Evolutionary conservation across 805 yeast species (phyloP), one percentile per base, ranked within the genome.

Genomic region (Wickerhamiella musiphila): DNA sequence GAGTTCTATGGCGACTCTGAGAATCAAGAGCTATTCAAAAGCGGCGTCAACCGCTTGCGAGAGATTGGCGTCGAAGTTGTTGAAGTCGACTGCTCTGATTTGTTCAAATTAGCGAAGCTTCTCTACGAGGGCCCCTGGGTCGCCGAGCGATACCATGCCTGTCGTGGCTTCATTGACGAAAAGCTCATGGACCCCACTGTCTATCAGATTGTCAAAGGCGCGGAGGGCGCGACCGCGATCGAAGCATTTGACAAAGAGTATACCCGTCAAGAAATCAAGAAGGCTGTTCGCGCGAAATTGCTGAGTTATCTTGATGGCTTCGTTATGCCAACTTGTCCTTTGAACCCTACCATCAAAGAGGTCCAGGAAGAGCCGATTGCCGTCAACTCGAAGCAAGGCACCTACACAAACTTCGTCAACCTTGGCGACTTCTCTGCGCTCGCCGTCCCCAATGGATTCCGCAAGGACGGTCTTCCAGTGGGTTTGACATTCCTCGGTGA

Each of bases 41-140:
- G 59, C 17, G 81, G 93, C 2, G 63, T 84, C 14, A 65, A 64
- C 16, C 55, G 56, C 26, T 59, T 76, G 37, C 41, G 42, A n/a
- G 53, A 60, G 26, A 12, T 13, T 21, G 78, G 79, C 31, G 78
- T 76, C 26, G 66, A 66, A 33, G 56, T 79, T 18, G 64, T 68
- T 15, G 58, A 71, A 8, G 53, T 73, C 26, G 84, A 82, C 54
- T 84, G 86, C 51, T 54, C 73, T 12, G 78, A 83, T 4, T 60
- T 86, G 25, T 60, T 79, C 38, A 78, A 77, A 23, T 63, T 86
- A 35, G 98, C 96, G 12, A 70, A 70, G 44, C 78, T 90, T 49
- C 64, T 86, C 23, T 86, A 86, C 52, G 95, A 86, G 49, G 98
- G 98, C 36, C 78, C 96, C n/a, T 86, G 98, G 98, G 96, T 86